These are phyloP conservation scores for Entomortierella beljakovae DNA, from an alignment of 192 early-diverging fungal species.

Conservation along the genomic window DNA sequence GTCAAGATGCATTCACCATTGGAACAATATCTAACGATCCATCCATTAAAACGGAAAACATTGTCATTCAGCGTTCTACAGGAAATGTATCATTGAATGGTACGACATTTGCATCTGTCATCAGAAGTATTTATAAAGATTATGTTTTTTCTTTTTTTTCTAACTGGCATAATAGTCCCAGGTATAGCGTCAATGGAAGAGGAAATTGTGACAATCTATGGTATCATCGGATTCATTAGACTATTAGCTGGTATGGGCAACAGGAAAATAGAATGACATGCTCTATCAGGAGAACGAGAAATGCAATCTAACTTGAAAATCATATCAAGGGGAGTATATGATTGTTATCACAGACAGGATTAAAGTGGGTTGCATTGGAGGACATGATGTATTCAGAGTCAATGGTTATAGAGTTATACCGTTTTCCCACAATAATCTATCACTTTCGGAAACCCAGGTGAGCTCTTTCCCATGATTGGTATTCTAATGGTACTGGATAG, in stretches of 20 bases:
- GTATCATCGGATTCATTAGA: conserved; percentile 77
- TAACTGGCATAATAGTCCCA: no score
- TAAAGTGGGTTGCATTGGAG: conserved; percentile 68
- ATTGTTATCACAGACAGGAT: conserved; percentile 77
- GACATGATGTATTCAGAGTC: conserved; percentile 76
- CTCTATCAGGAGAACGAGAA: neutral
- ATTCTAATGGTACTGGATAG: no score
- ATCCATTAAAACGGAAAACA: conserved; percentile 60
- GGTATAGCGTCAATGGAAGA: conserved; percentile 59
- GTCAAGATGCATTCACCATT: conserved; percentile 64
- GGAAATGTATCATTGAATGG: conserved; percentile 61
- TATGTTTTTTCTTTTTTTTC: no score
- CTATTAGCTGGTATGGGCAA: conserved; percentile 69
- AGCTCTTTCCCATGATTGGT: no score
- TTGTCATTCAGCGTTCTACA: conserved; percentile 69
- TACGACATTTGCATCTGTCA: neutral
- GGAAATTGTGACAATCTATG: conserved; percentile 68
- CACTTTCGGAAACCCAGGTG: conserved; percentile 62
- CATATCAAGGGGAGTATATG: conserved; percentile 75
- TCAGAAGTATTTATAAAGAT: no score
- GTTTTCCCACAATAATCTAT: conserved; percentile 48
- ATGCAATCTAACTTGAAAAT: neutral
- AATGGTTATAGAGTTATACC: conserved; percentile 67
- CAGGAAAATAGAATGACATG: neutral
- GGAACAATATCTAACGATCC: conserved; percentile 69